Evolutionary conservation across 306 rosid genomes (phyloP), one percentile per base, ranked within the genome.

Genomic region (Oxytropis ochrocephala): DNA sequence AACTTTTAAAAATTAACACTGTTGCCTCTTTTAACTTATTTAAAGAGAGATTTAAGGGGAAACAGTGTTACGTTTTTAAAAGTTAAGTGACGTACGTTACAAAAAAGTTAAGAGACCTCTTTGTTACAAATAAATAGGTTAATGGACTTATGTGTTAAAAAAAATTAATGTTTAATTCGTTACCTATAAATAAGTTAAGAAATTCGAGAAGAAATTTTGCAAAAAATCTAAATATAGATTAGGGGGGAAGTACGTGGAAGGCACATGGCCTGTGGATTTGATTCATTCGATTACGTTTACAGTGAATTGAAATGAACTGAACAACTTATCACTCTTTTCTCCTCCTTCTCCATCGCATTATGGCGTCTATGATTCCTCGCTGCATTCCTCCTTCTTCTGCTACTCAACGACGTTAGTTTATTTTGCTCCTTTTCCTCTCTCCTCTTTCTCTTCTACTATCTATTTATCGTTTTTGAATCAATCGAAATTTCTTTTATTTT

Each of bases 281-380:
- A 17, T 52, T 18, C n/a, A 1, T 9, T 9, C 14, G 1, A 19
- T 9, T 47, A 41, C 13, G 3, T n/a, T 13, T 14, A 12, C 52
- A 13, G 9, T 38, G 6, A 33, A 24, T 24, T 1, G 24, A 5
- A 5, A 0, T 46, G 8, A 18, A n/a, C 3, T 14, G 16, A 18
- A 44, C 49, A 11, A 1, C 52, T 13, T 9, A 47, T 5, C 16
- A 41, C 24, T 13, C 64, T 58, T 12, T 13, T 4, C 24, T 4
- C 16, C 21, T 13, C 12, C 8, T 6, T 32, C 4, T 30, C 16
- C 11, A 16, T 7, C 8, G 16, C 8, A 7, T 19, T 19, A 73
- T 73, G 78, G 78, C 54, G 71, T 61, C 70, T 39, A 3, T 36
- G 16, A 14, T 73, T 38, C 64, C 63, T 62, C 70, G 19, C 16